Base-by-base conservation (phyloP, 805 yeast species). In the Metschnikowia lochheadii region DNA sequence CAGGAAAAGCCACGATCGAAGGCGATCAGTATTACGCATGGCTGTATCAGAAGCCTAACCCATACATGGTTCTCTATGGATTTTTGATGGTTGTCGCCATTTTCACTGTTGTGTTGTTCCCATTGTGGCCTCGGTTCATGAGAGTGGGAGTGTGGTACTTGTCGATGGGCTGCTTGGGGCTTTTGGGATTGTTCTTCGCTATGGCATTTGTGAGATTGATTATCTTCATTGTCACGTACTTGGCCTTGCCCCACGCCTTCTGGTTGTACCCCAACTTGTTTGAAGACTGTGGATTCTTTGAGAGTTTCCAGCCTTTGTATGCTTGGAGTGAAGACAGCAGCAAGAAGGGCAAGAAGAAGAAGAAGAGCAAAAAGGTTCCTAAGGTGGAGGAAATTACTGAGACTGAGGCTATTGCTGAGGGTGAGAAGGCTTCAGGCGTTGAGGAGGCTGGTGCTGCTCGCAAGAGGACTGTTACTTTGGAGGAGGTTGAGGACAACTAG, bases 251-350 rank as follows among this genome's bases (percentile, higher is more conserved):
- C 6, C 82, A 82, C 40, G 96, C 96, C n/a, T 78, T 94, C 65
- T 94, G 99, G 99, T 66, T 94, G 43, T 92, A 89, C 78, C 99
- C 99, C 50, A 92, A 92, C 65, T 76, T 94, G 63, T 94, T 91
- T 69, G 99, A 85, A 55, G 99, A 94, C 64, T 91, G 95, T 60
- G 96, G 97, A 21, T 86, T 94, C 56, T 63, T 92, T 53, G 98
- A 92, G 52, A 87, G 96, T 74, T 94, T 94, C 74, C 78, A 78
- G 57, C 99, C 99, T 3, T 58, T 85, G n/a, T 94, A 87, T 63
- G 94, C 83, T 3, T 90, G 90, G 87, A 89, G 85, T 56, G 85
- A 65, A 44, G 69, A 73, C 14, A 65, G 70, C 55, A 63, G 60
- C 53, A 48, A 51, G 37, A 63, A 65, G 57, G 63, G 63, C 54